phyloP scores from a whole-genome alignment of 164 flowering plant species.

The Hamamelis virginiana region DNA sequence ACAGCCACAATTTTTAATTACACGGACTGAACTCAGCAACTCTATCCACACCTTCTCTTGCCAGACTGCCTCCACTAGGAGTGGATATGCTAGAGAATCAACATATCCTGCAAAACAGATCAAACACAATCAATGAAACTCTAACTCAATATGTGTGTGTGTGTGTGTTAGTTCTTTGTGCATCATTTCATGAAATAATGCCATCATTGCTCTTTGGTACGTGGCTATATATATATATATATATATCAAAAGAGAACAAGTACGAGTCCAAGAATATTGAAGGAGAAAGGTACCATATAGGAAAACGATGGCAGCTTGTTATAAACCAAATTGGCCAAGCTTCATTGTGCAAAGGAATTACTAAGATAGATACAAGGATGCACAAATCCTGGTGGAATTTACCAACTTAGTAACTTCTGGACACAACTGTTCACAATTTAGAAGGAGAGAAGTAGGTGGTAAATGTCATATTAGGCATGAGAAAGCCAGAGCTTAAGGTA shows the following conservation, averaged over 20 bases:
- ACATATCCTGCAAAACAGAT: neutral
- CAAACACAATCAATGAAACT: neutral
- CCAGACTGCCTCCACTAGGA: too few species aligned
- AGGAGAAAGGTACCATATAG: neutral
- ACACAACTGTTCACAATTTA: neutral
- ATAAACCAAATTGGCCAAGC: neutral
- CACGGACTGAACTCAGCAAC: neutral
- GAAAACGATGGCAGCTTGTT: neutral
- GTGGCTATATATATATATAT: too few species aligned
- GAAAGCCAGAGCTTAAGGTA: neutral
- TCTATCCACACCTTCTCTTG: neutral
- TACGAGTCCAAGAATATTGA: neutral
- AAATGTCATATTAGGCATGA: neutral
- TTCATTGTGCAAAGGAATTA: neutral
- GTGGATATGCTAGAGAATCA: neutral
- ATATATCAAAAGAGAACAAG: neutral
- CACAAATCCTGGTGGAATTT: neutral
- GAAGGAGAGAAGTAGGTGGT: neutral
- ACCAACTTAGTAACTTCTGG: neutral
- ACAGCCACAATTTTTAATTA: neutral
- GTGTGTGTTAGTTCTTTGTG: too few species aligned
- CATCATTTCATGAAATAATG: too few species aligned
- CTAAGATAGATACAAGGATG: neutral
- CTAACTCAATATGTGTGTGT: too few species aligned
- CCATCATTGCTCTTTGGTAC: too few species aligned